These are phyloP conservation scores for Leccinum barrowsii DNA, from an alignment of 768 basidiomycete genomes.

Conservation along the genomic window DNA sequence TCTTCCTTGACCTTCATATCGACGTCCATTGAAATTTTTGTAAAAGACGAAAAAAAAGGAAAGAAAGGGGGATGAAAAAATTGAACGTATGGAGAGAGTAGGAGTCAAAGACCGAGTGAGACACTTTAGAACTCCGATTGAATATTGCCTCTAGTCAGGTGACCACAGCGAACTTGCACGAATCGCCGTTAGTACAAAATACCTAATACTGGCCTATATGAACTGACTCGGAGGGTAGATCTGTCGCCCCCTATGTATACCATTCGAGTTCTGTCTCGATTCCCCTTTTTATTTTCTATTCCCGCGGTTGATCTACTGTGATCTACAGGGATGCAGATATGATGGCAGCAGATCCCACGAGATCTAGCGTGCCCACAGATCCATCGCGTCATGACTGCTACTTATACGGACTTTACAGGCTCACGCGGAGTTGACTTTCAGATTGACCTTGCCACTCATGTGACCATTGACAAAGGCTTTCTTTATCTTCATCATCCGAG, in stretches of 20 bases:
- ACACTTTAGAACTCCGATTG: constrained; percentile 19
- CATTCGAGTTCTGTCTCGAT: background rate
- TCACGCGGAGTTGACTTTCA: constrained; percentile 6
- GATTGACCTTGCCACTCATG: constrained; percentile 5
- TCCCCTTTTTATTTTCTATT: background rate
- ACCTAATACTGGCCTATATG: too few relatives aligned
- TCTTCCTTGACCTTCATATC: constrained; percentile 82
- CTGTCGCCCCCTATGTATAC: too few relatives aligned
- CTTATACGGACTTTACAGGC: background rate
- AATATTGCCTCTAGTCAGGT: constrained; percentile 14
- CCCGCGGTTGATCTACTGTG: background rate
- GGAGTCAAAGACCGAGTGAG: constrained; percentile 8
- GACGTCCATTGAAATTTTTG: constrained; percentile 58
- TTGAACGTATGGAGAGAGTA: background rate
- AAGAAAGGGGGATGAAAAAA: background rate
- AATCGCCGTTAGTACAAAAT: too few relatives aligned
- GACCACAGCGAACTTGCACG: background rate
- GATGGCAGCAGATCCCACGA: background rate
- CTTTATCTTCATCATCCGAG: constrained; percentile 7
- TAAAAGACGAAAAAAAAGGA: background rate
- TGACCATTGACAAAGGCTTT: background rate
- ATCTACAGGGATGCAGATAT: background rate
- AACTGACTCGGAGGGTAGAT: background rate
- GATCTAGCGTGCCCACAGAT: background rate
- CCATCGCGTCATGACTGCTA: background rate